Evolutionary conservation across 495 filamentous ascomycete species (phyloP), one percentile per base, ranked within the genome.

Genomic region (Talaromyces wortmannii): DNA sequence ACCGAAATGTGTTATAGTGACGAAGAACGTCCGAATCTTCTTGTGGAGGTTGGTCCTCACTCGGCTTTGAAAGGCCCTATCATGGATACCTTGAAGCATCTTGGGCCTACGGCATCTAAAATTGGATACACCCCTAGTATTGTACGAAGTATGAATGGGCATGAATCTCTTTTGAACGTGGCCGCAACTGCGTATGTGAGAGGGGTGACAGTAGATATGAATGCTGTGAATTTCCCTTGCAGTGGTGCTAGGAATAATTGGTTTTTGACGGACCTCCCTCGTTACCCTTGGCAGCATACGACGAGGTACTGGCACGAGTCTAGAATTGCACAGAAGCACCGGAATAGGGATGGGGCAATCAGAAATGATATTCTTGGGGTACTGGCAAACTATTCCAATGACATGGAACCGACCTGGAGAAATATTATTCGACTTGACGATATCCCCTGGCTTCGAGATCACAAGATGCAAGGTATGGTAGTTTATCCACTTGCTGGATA

Each of bases 281-380:
- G 62, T 4, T 82, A 82, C 60, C 65, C 66, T 18, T 80, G 70
- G 70, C 68, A 76, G 57, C 69, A 80, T 48, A 50, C 58, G 2
- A 63, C 62, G 6, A 58, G 57, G 3, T 67, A 71, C 56, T 76
- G 67, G 68, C 58, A 66, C 16, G 72, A 80, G 53, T 73, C 75
- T 15, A 75, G 82, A 32, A 72, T 81, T 61, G 74, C 71, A 0
- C 62, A 70, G 15, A 65, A 78, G 42, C 80, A 81, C 57, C 15
- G 45, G 10, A 53, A 45, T 23, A 51, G 46, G 3, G 52, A 61
- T 16, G 40, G 58, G 8, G 29, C 42, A 7, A 47, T 57, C 7
- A 75, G 80, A 6, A 78, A 78, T 33, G 80, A 84, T 58, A 63
- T 87, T 0, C 67, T 87, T 1, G 85, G 84, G 31, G 48, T 62